Conservation (phyloP, 345 rosid genomes). For the Salix suchowensis region DNA sequence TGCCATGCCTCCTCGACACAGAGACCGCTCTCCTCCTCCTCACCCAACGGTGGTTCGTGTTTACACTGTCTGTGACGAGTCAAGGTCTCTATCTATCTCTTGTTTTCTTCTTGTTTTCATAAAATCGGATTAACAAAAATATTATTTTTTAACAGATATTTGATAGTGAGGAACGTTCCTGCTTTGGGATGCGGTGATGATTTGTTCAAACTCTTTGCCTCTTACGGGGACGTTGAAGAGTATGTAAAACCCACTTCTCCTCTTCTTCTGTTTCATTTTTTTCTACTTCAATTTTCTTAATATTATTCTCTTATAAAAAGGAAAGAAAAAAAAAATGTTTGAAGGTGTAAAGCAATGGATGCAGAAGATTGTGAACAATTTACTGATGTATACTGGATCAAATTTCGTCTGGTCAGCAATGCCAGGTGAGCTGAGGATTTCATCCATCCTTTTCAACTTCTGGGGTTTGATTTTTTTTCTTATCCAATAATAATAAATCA, state of each 20-base stretch:
- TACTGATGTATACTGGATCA: conserved; percentile 84
- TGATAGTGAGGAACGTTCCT: conserved; percentile 82
- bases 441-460: neutral
- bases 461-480: neutral
- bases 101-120: neutral
- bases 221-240: conserved; percentile 89
- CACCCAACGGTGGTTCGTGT: conserved; percentile 41
- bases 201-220: conserved; percentile 56
- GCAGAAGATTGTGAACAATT: conserved; percentile 74
- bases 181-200: conserved; percentile 94
- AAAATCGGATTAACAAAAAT: too few relatives aligned
- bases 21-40: conserved; percentile 58
- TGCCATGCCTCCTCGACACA: conserved; percentile 34
- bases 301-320: neutral
- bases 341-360: conserved; percentile 86
- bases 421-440: conserved; percentile 47
- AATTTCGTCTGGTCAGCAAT: conserved; percentile 57
- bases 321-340: too few relatives aligned
- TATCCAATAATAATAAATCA: neutral
- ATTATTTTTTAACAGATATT: too few relatives aligned
- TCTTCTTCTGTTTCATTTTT: neutral
- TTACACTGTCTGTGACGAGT: conserved; percentile 84
- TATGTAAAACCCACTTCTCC: conserved; percentile 20
- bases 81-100: conserved; percentile 38
- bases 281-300: neutral